Evolutionary conservation across 2,329 filamentous ascomycete genomes (phyloP), one percentile per base, ranked within the genome.

Genomic region (Pseudocercospora vitis): DNA sequence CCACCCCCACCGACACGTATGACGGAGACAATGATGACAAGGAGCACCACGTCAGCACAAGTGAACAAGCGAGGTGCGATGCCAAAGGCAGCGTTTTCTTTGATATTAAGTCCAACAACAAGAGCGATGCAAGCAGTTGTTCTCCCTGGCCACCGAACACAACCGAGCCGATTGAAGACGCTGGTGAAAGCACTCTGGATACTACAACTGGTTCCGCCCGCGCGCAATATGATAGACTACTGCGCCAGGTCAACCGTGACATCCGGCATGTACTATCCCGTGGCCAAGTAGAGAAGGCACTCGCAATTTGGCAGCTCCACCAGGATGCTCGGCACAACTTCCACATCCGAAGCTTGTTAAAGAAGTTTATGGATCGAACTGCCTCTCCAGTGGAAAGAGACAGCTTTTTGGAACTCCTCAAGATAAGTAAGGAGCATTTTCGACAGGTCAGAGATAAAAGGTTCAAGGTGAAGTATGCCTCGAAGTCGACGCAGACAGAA

Each of bases 241-340:
- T 23, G 18, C 12, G 21, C 2, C 37, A 42, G 14, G 37, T 42
- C 18, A 21, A 42, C 37, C 21, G 24, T n/a, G 24, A 21, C 37
- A 42, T 42, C 19, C 19, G 37, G 12, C 37, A 42, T 23, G 19
- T 42, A n/a, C 19, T 42, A 12, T 18, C 19, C 2, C 37, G 21
- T 21, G 19, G n/a, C 12, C 37, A 42, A 21, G 18, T 24, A 12
- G 37, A 42, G 12, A 42, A 42, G 21, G 37, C 37, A 11, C 37
- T 42, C n/a, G 37, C 37, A n/a, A 42, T 42, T 12, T 42, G 37
- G 37, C 37, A 42, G 24, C 12, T 42, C 21, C 37, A 42, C 6
- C 18, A 26, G 19, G 37, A 42, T 2, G 37, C 37, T 8, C 2
- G 12, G 1, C 21, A 8, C 9, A 14, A 42, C 21, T 12, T 4